These are phyloP conservation scores for Ramichloridium luteum DNA, from an alignment of 2,329 filamentous ascomycete genomes.

Conservation along the genomic window DNA sequence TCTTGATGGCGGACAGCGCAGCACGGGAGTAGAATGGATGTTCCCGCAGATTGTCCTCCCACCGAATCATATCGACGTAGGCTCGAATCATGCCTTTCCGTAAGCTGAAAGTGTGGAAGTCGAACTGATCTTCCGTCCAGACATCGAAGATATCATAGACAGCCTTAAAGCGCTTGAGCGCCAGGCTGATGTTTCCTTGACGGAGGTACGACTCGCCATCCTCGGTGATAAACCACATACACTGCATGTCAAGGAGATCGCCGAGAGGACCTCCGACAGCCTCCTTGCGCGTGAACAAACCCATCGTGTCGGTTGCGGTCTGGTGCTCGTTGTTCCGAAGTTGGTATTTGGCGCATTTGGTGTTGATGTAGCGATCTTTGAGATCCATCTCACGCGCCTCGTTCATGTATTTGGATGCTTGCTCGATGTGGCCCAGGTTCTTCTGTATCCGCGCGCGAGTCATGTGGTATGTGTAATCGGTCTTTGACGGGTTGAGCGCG, in stretches of 20 bases:
- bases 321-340: slow-evolving; percentile 86
- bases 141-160: slow-evolving; percentile 89
- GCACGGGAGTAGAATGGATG: slow-evolving; percentile 87
- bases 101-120: slow-evolving; percentile 97
- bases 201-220: slow-evolving; percentile 83
- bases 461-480: slow-evolving; percentile 88
- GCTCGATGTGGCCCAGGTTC: slow-evolving; percentile 65
- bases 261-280: slow-evolving; percentile 75
- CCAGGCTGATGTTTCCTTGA: slow-evolving; percentile 68
- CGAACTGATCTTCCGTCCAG: slow-evolving; percentile 97
- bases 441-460: slow-evolving; percentile 93
- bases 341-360: slow-evolving; percentile 94
- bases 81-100: slow-evolving; percentile 90
- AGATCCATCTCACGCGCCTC: slow-evolving; percentile 72
- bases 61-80: slow-evolving; percentile 91
- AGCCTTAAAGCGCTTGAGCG: slow-evolving; percentile 81
- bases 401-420: slow-evolving; percentile 81
- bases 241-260: slow-evolving; percentile 96
- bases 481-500: slow-evolving; percentile 62
- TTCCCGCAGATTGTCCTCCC: slow-evolving; percentile 83
- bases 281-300: slow-evolving; percentile 87
- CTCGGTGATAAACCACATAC: slow-evolving; percentile 91
- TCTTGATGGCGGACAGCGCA: slow-evolving; percentile 65
- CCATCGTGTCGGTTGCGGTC: slow-evolving; percentile 73
- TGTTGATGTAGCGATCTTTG: slow-evolving; percentile 95